These are phyloP conservation scores for Fusarium bactridioides DNA, from an alignment of 2,329 filamentous ascomycete genomes.

Conservation along the genomic window DNA sequence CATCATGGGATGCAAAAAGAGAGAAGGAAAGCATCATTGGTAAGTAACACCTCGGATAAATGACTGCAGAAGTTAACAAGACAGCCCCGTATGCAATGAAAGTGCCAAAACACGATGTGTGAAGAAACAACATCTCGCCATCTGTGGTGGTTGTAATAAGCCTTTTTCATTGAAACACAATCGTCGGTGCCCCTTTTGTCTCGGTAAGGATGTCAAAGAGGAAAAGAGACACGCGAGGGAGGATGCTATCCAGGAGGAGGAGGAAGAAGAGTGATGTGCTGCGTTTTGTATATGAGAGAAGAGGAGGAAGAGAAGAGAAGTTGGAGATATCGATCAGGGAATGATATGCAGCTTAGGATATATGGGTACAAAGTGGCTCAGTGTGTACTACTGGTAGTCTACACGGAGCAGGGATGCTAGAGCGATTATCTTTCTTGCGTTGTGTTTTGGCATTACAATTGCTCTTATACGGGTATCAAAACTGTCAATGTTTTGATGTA, in stretches of 20 bases:
- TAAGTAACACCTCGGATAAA: fast-evolving
- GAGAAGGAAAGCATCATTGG: neutral
- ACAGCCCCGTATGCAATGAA: neutral
- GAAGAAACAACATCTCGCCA: neutral
- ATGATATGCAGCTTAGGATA: neutral
- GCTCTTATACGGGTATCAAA: no score
- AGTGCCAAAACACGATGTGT: neutral
- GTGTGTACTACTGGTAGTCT: neutral
- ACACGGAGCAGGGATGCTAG: neutral
- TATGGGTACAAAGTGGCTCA: neutral
- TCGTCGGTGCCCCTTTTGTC: neutral
- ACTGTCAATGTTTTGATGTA: neutral
- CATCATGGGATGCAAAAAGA: neutral
- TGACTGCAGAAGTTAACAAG: neutral
- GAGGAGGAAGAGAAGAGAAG: neutral
- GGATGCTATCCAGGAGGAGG: neutral
- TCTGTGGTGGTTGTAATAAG: neutral
- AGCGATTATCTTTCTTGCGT: neutral
- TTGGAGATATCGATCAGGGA: neutral
- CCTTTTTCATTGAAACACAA: neutral
- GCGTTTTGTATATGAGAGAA: fast-evolving
- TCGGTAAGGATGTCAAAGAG: no score
- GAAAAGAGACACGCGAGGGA: no score
- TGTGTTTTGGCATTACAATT: neutral
- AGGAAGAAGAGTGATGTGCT: neutral